Base-by-base conservation (phyloP, 2,329 filamentous ascomycete genomes). In the Dothistroma pini region DNA sequence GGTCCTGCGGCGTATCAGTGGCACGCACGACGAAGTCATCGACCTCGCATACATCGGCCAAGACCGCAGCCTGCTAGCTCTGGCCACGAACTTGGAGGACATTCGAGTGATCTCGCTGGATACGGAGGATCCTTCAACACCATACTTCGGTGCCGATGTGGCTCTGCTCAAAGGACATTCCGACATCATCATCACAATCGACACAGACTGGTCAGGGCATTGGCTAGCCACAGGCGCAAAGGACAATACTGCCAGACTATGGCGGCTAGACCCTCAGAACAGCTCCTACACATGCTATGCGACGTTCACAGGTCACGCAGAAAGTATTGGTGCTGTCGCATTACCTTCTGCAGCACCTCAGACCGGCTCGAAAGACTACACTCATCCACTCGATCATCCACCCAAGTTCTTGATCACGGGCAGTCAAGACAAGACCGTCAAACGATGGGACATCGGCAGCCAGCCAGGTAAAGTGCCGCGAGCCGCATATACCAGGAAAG, bases 171-270 rank as follows among this genome's bases (percentile, higher is more conserved):
- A 90, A 71, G 95, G 95, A 0, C 95, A 99, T 69, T 88, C 93
- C 54, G 95, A 99, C 68, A 97, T 99, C 56, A 90, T 99, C 62
- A 96, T 99, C 68, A 93, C 92, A 61, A 80, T 99, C 47, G 93
- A 97, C 73, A 87, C 91, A 2, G 95, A 99, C 76, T 96, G 92
- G 91, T 97, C 95, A 10, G 96, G 96, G 0, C 88, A 95, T 74
- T 99, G 95, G 95, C 84, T 99, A 44, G 93, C 89, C 12, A 97
- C 95, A 1, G 95, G 93, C 57, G 91, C 95, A 22, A 99, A 99
- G 77, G 95, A 99, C 75, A 99, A 97, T 71, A 95, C 90, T 2
- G 95, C 93, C 19, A 87, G 90, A 66, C 78, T 99, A 38, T 99
- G 95, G 95, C 84, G 89, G 57, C 80, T 99, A 29, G 93, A 97